phyloP scores from a whole-genome alignment of 768 basidiomycete genomes.

The Leccinum imitatum region DNA sequence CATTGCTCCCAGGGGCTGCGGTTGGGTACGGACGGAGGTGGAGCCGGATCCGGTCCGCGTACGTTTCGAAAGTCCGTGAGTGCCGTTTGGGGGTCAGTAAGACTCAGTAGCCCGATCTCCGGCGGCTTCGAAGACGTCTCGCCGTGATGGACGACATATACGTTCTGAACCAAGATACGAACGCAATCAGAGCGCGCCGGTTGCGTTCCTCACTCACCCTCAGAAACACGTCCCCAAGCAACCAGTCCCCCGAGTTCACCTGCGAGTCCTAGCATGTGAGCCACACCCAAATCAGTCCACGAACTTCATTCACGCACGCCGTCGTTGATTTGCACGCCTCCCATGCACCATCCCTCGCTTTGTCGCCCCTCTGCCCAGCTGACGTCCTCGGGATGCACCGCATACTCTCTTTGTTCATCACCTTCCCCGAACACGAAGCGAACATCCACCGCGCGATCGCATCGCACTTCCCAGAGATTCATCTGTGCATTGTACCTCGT shows the following conservation, averaged over 20 bases:
- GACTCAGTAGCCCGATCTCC: conserved; percentile 43
- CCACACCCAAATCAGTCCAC: neutral
- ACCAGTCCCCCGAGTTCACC: conserved; percentile 60
- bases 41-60: conserved; percentile 44
- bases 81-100: conserved; percentile 41
- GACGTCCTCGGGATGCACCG: conserved; percentile 51
- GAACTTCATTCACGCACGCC: conserved; percentile 32
- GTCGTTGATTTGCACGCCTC: conserved; percentile 56
- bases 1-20: conserved; percentile 12
- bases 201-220: conserved; percentile 36
- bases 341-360: conserved; percentile 51
- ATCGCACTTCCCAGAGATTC: conserved; percentile 50
- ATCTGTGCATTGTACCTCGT: conserved; percentile 36
- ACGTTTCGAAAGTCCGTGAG: conserved; percentile 39
- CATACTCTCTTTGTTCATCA: conserved; percentile 36
- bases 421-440: conserved; percentile 45
- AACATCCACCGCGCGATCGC: conserved; percentile 47
- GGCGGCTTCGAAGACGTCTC: conserved; percentile 40
- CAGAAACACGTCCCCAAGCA: conserved; percentile 58
- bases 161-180: conserved; percentile 40
- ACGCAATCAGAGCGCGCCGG: conserved; percentile 2
- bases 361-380: conserved; percentile 46
- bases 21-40: conserved; percentile 17
- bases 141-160: conserved; percentile 50
- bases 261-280: conserved; percentile 19